Conservation (phyloP, 768 basidiomycete genomes). For the Psilocybe azurescens region DNA sequence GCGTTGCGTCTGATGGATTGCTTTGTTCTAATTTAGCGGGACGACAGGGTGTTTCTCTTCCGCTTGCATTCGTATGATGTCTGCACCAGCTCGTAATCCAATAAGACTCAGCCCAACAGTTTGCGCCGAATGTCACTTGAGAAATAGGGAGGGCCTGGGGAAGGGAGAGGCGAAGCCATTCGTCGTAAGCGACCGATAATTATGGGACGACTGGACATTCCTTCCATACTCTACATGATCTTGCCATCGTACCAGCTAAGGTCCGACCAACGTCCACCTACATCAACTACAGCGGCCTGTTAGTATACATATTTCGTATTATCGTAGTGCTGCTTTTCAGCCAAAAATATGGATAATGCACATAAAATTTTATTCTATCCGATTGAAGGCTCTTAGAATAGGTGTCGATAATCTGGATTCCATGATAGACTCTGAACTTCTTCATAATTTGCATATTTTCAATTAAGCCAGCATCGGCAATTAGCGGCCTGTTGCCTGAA, state of each 20-base stretch:
- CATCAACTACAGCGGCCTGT: too few species aligned
- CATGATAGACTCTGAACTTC: neutral
- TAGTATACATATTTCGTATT: neutral
- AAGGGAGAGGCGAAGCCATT: slow-evolving; percentile 26
- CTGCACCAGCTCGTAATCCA: slow-evolving; percentile 68
- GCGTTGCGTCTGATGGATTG: slow-evolving; percentile 3
- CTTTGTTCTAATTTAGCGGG: neutral
- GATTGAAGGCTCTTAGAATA: slow-evolving; percentile 2
- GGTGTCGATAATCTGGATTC: neutral
- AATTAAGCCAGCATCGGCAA: too few species aligned
- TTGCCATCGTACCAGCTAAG: too few species aligned
- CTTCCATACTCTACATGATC: too few species aligned
- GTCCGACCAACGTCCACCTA: too few species aligned
- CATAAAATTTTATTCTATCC: neutral
- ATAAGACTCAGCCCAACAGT: slow-evolving; percentile 67
- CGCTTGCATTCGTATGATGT: slow-evolving; percentile 68
- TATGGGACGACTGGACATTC: too few species aligned
- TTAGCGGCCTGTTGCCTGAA: slow-evolving; percentile 7
- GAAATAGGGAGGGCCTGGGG: slow-evolving; percentile 28
- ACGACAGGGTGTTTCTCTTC: slow-evolving; percentile 58
- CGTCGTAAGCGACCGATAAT: neutral
- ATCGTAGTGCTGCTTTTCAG: neutral
- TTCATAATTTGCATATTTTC: neutral
- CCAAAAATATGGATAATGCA: neutral
- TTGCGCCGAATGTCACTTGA: slow-evolving; percentile 46